Evolutionary conservation across 116 monocot genomes (phyloP).

Genomic region (Phalaenopsis hybrid): DNA sequence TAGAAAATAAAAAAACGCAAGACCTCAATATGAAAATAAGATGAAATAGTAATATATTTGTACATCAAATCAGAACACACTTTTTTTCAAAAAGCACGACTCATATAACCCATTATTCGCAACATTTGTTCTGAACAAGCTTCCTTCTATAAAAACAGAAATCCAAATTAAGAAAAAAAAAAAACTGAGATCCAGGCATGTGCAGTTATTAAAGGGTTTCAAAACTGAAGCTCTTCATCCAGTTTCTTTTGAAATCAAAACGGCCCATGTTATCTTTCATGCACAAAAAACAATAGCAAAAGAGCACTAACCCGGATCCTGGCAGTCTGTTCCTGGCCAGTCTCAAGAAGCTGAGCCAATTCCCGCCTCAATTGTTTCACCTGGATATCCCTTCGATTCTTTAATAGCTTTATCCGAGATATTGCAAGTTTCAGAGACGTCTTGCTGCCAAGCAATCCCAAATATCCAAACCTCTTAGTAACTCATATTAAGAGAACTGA

Average conservation of each 20-base stretch:
- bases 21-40: neutral
- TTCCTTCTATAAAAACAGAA: neutral
- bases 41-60: neutral
- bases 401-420: conserved; percentile 72
- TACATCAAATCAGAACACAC: neutral
- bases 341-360: conserved; percentile 67
- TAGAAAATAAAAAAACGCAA: neutral
- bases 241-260: neutral
- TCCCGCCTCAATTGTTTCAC: conserved; percentile 70
- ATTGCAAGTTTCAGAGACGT: conserved; percentile 72
- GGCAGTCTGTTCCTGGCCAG: conserved; percentile 77
- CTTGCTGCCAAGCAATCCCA: conserved; percentile 57
- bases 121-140: neutral
- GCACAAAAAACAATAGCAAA: conserved; percentile 1
- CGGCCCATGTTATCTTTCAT: neutral
- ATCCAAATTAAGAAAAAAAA: neutral
- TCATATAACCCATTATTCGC: neutral
- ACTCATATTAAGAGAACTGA: neutral
- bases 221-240: neutral
- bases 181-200: neutral
- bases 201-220: neutral
- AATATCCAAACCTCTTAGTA: neutral
- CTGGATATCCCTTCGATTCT: conserved; percentile 57
- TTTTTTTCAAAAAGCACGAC: neutral
- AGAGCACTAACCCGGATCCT: conserved; percentile 55